Base-by-base conservation (phyloP, 2,329 filamentous ascomycete genomes). In the Botrytis byssoidea region DNA sequence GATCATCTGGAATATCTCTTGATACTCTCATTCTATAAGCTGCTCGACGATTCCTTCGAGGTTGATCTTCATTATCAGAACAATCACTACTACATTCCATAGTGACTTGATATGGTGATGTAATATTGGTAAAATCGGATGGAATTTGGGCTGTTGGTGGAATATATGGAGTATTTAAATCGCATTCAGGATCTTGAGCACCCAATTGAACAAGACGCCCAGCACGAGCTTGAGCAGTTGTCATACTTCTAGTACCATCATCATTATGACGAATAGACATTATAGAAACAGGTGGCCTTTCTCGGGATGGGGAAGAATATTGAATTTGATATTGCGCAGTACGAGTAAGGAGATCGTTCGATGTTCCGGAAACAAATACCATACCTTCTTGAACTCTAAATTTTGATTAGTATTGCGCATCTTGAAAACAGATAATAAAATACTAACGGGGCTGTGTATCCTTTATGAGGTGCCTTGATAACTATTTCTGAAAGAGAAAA, bases 301-400 rank as follows among this genome's bases (percentile, higher is more conserved):
- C 80, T 51, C 78, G 79, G 60, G 81, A 79, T 35, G 75, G 70
- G n/a, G 51, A 67, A 51, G 75, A 75, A 59, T 92, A 93, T 77
- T 91, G 89, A 40, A 95, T 91, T 77, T 93, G 89, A 81, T 95
- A 95, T 74, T 90, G 87, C 10, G 92, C 88, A 18, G 93, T 96
- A 74, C 91, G 88, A 32, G 86, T 88, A 61, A 96, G 83, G 1
- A 96, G 84, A 74, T 96, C 91, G 77, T 97, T 90, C 55, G 91
- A 88, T 59, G 90, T 88, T 95, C 98, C 97, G 64, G 93, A 89
- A 42, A 98, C 88, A 80, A 98, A 98, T 1, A 98, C 89, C 87
- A 98, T 91, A 63, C 96, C 95, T 86, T 97, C 93, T 82, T 95
- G 91, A 71, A 97, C 91, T 71, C 93, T 95, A 35, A 3, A 59